Base-by-base conservation (phyloP, 306 rosid genomes). In the Lathyrus tuberosus region DNA sequence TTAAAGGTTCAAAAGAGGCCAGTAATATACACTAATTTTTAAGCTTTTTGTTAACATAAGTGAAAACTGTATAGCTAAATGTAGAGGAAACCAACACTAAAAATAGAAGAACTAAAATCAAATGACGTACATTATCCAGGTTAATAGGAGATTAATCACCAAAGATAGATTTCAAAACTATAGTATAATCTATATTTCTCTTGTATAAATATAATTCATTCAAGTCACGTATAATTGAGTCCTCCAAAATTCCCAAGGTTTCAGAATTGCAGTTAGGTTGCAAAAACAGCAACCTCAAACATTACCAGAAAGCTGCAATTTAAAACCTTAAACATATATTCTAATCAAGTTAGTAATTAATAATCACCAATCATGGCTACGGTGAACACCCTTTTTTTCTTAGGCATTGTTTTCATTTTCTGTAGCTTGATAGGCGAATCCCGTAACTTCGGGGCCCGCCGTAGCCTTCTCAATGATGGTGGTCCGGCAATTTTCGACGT, bases 401-500 rank as follows among this genome's bases (percentile, higher is more conserved):
- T 85, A 7, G 83, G 82, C 8, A 10, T 78, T 12, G 56, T 44
- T 48, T 73, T 33, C 33, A 69, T 86, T 49, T 74, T 75, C 40
- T 78, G 60, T 20, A 52, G 62, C 69, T 65, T 73, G 20, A 14
- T 78, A 68, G 79, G 62, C 20, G 73, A 60, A 37, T 52, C 78
- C 9, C 62, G 52, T 30, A 71, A 18, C 57, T 64, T 8, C 14
- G 60, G 14, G 35, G 13, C 37, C 24, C 74, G 68, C 41, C 88
- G 83, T 18, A 76, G 80, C 83, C 80, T 85, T 31, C 26, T 67
- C 6, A 31, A 5, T 2, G n/a, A 41, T 58, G 40, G 22, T 0
- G 42, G 22, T 37, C 17, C 66, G 20, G 8, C 46, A 70, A 44
- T 81, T 75, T 86, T 81, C 5, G 77, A 86, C 54, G 84, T 89